Evolutionary conservation across 192 early-diverging fungal genomes (phyloP), one percentile per base, ranked within the genome.

Genomic region (Haplosporangium gracile): DNA sequence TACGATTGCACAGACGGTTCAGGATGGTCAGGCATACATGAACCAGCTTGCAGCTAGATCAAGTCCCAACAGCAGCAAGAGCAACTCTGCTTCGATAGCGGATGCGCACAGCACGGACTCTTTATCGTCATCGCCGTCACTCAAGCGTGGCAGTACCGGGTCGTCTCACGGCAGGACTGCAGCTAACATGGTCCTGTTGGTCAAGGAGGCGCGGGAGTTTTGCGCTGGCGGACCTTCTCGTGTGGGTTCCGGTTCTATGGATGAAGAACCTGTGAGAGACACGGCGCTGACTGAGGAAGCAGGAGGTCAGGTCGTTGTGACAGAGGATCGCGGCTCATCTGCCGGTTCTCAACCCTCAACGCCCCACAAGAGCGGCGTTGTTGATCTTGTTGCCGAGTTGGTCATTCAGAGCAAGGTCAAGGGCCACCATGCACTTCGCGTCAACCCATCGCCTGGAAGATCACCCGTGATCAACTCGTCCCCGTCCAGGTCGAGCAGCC

Each of bases 171-270:
- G 6, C 5, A 65, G 60, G 22, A 36, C 43, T 6, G 29, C 72
- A 34, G 72, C 72, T 29, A 79, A 78, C n/a, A 29, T 86, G 9
- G 11, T 34, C 1, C 47, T 86, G 1, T 63, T 86, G 49, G 84
- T 86, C 4, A 43, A 86, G 65, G 84, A 86, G 51, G 84, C 84
- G 0, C 69, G 84, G 8, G 84, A 75, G 32, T 86, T 86, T 32
- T 86, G 84, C 32, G 76, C 75, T 49, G 74, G 78, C 34, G 74
- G 51, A 47, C 55, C 74, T 2, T 53, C 78, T 24, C 82, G 77
- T 24, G 63, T 63, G 16, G 77, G 73, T 7, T 71, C 68, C 0
- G 22, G 11, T 40, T 2, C 68, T 43, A 20, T 32, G n/a, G 60
- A 65, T 13, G 60, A 65, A 29, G 60, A 65, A 1, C n/a, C 60